Base-by-base conservation (phyloP, 805 yeast species). In the Candida verbasci region DNA sequence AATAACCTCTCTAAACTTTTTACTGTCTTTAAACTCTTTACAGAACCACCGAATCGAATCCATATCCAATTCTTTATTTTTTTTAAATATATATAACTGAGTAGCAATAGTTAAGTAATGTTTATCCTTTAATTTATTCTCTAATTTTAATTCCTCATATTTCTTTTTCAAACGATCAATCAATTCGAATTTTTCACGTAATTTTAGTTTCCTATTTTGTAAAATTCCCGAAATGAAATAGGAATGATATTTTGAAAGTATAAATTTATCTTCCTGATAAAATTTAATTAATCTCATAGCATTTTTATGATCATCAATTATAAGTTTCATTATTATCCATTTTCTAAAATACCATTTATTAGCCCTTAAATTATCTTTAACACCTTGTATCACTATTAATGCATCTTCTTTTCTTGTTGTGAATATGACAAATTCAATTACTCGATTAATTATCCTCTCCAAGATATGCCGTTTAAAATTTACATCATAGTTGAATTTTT, bases 201-300 rank as follows among this genome's bases (percentile, higher is more conserved):
- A 42, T 3, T 32, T 34, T 29, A 56, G 40, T 8, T 29, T 12
- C 12, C 29, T 12, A 3, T 60, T 42, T 12, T 41, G 37, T 14
- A 65, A 37, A 6, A 65, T 48, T 6, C 68, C 71, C 14, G 50
- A 45, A 27, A 56, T 48, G 22, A 51, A 53, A 26, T 44, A 56
- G 36, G 18, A 52, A 35, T 15, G 40, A 36, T 33, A 44, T 30
- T 39, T 41, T 9, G 46, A 42, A 18, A 63, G 39, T 7, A 39
- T 24, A 8, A 52, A 38, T 28, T 56, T 53, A 11, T 44, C 47
- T 6, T 48, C 30, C 24, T 45, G 35, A 44, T 53, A 53, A 18
- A 40, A 42, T 1, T 46, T 37, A n/a, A 62, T 47, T 14, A 63
- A 41, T 29, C 46, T 46, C 18, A 60, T 12, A 2, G 63, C 43